phyloP scores from a whole-genome alignment of 768 basidiomycete genomes.

The Naganishia vaughanmartiniae region DNA sequence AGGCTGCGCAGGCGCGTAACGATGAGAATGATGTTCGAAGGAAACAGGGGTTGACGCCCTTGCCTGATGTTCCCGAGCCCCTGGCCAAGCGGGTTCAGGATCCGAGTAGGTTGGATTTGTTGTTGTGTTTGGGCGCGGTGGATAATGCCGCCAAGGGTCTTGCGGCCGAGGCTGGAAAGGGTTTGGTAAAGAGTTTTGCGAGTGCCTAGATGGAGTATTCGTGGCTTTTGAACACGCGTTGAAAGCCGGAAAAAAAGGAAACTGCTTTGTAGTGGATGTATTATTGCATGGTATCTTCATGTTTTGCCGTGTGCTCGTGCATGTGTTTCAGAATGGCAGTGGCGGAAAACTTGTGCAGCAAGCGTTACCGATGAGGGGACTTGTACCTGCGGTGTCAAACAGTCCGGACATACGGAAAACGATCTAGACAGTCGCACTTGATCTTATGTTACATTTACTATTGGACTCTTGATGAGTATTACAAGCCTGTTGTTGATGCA shows the following conservation, averaged over 20 bases:
- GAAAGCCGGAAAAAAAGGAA: neutral
- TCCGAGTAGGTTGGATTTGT: conserved; percentile 80
- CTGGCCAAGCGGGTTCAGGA: conserved; percentile 85
- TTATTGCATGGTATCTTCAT: conserved; percentile 1
- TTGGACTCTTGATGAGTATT: too few relatives aligned
- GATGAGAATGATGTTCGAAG: conserved; percentile 79
- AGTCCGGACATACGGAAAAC: too few relatives aligned
- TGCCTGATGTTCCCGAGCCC: conserved; percentile 79
- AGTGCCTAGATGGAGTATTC: conserved; percentile 8
- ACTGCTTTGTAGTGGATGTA: neutral
- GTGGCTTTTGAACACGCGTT: neutral
- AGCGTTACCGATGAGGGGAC: too few relatives aligned
- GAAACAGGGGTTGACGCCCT: conserved; percentile 76
- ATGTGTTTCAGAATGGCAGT: too few relatives aligned
- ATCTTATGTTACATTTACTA: too few relatives aligned
- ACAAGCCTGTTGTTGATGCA: too few relatives aligned
- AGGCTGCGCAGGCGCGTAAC: conserved; percentile 75
- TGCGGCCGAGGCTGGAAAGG: conserved; percentile 61
- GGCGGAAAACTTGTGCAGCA: too few relatives aligned
- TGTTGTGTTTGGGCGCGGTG: conserved; percentile 80
- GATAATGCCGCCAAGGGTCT: conserved; percentile 79
- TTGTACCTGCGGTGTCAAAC: too few relatives aligned
- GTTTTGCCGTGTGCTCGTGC: neutral
- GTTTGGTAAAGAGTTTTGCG: conserved; percentile 79
- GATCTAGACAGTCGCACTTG: too few relatives aligned